Conservation (phyloP, 495 filamentous ascomycete species). For the Aspergillus baeticus region DNA sequence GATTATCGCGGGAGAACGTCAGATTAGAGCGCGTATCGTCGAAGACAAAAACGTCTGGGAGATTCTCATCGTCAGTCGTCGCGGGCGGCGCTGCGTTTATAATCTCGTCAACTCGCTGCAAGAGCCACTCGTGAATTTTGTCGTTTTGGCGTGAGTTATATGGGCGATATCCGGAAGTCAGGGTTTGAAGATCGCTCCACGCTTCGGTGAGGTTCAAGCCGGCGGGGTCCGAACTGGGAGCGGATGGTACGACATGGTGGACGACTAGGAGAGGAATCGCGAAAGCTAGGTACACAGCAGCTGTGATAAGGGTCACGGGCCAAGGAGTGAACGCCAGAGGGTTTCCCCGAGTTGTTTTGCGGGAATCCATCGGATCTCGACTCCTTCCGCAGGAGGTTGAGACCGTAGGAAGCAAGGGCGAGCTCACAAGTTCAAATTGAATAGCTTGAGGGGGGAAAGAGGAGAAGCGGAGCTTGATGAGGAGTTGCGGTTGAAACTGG, state of each 20-base stretch:
- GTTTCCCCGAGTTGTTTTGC: conserved; percentile 37
- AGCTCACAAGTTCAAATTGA: conserved; percentile 16
- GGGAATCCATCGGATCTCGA: conserved; percentile 29
- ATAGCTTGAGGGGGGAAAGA: no score
- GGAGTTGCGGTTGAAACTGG: background rate
- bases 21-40: conserved; percentile 80
- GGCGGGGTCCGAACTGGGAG: conserved; percentile 55
- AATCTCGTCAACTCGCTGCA: conserved; percentile 68
- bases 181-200: conserved; percentile 75
- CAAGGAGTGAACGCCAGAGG: conserved; percentile 63
- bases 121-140: conserved; percentile 71
- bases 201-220: conserved; percentile 79
- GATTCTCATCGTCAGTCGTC: conserved; percentile 24
- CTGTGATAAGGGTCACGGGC: conserved; percentile 71
- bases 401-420: background rate
- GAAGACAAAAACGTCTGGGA: conserved; percentile 61
- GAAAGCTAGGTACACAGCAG: conserved; percentile 66
- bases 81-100: conserved; percentile 50
- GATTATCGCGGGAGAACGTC: conserved; percentile 47
- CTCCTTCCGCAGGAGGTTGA: conserved; percentile 10
- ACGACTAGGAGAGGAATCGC: conserved; percentile 68
- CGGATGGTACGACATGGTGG: conserved; percentile 70
- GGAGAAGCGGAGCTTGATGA: conserved; percentile 3
- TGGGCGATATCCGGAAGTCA: conserved; percentile 80
- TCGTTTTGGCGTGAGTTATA: conserved; percentile 87